Evolutionary conservation across 306 rosid species (phyloP), one percentile per base, ranked within the genome.

Genomic region (Rosa multiflora): DNA sequence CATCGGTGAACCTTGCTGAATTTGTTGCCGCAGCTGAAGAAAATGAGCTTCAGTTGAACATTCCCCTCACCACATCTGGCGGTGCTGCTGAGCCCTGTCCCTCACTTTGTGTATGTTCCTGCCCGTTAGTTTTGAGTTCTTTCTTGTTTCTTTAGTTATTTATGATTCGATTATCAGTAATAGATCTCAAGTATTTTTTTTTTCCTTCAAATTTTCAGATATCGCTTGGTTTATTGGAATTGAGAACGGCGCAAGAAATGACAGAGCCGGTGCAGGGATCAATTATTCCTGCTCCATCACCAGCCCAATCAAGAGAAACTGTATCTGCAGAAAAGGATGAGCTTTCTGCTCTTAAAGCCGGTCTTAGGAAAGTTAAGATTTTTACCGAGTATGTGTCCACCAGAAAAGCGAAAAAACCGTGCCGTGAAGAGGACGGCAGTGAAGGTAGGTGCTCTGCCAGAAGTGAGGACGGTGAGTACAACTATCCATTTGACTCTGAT

Each of bases 301-400:
- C 89, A 48, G 55, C 89, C 13, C 91, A 78, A 68, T 43, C 86
- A 3, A 91, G 91, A n/a, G 99, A 90, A 55, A 62, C 81, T 79
- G 78, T 70, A 47, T 75, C 89, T 48, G 75, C 79, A 26, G 98
- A 93, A 79, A 96, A 93, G 83, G 99, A 93, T 20, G 99, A 93
- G 74, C 85, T 93, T 81, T 96, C 99, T 55, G 96, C 98, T 4
- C 89, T 96, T 56, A 96, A 93, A 90, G 99, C 99, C 23, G 96
- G 99, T 72, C 93, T 96, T 70, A 86, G 94, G 80, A 93, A 96
- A 84, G 99, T 96, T 10, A 96, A 93, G 86, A 91, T 90, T 73
- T 90, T 96, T 74, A 91, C 92, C 0, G 99, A 92, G 74, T 96
- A 90, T 56, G 99, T 96, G 5, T 89, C 99, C 0, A 37, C 90